phyloP scores from a whole-genome alignment of 2,329 filamentous ascomycete species.

The Sporothrix protearum region DNA sequence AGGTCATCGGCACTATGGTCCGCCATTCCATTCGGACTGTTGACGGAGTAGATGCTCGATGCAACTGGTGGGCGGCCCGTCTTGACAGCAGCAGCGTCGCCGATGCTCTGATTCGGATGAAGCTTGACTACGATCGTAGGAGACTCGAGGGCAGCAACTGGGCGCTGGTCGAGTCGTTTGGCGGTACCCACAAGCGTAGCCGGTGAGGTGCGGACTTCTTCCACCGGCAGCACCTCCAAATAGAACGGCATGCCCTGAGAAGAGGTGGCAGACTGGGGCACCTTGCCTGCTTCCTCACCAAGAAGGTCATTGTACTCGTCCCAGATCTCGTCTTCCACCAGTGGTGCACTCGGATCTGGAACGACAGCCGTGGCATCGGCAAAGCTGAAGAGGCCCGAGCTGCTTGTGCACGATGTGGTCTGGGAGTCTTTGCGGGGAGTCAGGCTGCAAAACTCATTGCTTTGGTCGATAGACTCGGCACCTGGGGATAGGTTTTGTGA shows the following conservation, averaged over 20 bases:
- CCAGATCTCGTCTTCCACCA: slow-evolving; percentile 85
- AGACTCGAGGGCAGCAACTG: slow-evolving; percentile 43
- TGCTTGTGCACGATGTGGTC: slow-evolving; percentile 55
- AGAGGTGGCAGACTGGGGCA: slow-evolving; percentile 52
- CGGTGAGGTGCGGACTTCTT: slow-evolving; percentile 29
- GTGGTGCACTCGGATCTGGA: slow-evolving; percentile 57
- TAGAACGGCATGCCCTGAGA: slow-evolving; percentile 56
- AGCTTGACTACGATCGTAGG: slow-evolving; percentile 37
- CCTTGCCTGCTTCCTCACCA: slow-evolving; percentile 54
- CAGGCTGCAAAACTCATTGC: slow-evolving; percentile 65
- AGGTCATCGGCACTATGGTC: slow-evolving; percentile 47
- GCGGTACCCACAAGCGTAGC: background rate
- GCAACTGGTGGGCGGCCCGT: slow-evolving; percentile 36
- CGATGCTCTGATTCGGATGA: slow-evolving; percentile 17
- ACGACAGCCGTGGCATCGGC: slow-evolving; percentile 63
- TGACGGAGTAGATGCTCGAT: slow-evolving; percentile 50
- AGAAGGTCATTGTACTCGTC: slow-evolving; percentile 89
- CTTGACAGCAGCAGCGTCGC: slow-evolving; percentile 29
- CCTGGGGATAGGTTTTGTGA: slow-evolving; percentile 35
- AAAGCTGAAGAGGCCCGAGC: slow-evolving; percentile 59
- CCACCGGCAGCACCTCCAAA: slow-evolving; percentile 45
- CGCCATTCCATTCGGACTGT: slow-evolving; percentile 46
- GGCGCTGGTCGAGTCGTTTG: background rate
- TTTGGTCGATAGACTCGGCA: slow-evolving; percentile 28
- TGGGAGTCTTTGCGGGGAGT: slow-evolving; percentile 69